Conservation (phyloP, 106 monocot species). For the Ottelia alismoides region DNA sequence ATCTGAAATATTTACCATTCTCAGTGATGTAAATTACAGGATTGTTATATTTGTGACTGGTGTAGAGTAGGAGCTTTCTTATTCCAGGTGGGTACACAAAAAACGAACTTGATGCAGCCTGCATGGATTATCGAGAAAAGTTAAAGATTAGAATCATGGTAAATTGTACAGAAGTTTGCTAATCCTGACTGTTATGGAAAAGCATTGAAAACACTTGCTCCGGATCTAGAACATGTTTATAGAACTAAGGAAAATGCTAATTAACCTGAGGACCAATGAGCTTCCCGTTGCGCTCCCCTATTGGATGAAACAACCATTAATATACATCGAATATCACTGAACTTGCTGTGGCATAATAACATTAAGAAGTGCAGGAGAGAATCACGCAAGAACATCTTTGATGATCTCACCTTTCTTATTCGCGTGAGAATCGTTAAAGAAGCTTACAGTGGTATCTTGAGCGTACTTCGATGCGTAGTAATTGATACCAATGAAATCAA, state of each 20-base stretch:
- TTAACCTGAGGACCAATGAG: background rate
- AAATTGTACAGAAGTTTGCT: too few species aligned
- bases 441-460: background rate
- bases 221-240: too few species aligned
- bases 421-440: slow-evolving; percentile 10
- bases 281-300: background rate
- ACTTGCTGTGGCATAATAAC: too few species aligned
- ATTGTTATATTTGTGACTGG: slow-evolving; percentile 4
- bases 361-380: too few species aligned
- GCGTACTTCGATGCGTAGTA: slow-evolving; percentile 27
- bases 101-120: slow-evolving; percentile 10
- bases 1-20: slow-evolving; percentile 3
- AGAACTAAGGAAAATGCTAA: too few species aligned
- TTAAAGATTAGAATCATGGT: too few species aligned
- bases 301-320: too few species aligned
- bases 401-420: background rate
- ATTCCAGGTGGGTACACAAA: slow-evolving; percentile 8
- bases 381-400: too few species aligned
- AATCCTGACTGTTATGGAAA: too few species aligned
- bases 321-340: too few species aligned
- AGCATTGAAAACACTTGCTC: too few species aligned
- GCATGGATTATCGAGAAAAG: background rate
- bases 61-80: slow-evolving; percentile 8
- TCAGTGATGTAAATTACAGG: slow-evolving; percentile 14
- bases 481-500: slow-evolving; percentile 36